These are phyloP conservation scores for Leishmania tarentolae DNA, from an alignment of 208 protist species.

Conservation along the genomic window DNA sequence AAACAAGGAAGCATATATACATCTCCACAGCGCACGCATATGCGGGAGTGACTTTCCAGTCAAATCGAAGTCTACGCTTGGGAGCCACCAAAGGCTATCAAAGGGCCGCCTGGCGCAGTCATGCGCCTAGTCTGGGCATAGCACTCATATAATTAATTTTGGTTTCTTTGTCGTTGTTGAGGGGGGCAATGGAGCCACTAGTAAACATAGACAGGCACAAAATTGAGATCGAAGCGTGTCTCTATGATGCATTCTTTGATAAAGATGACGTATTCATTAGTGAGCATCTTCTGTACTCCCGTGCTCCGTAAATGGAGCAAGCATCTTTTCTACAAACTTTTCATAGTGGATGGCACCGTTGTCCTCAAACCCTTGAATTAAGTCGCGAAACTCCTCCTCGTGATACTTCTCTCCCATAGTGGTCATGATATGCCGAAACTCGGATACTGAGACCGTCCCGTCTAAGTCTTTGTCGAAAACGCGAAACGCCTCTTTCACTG, in stretches of 20 bases:
- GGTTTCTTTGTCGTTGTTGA: neutral
- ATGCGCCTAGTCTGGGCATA: neutral
- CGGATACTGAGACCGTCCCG: slow-evolving; percentile 94
- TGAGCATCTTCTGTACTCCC: slow-evolving; percentile 50
- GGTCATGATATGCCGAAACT: slow-evolving; percentile 97
- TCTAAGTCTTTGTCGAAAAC: slow-evolving; percentile 97
- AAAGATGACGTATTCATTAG: slow-evolving; percentile 2
- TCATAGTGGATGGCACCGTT: slow-evolving; percentile 92
- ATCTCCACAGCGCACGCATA: neutral
- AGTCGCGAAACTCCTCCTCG: slow-evolving; percentile 93
- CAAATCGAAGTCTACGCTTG: neutral
- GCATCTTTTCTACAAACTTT: slow-evolving; percentile 89
- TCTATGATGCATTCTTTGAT: neutral
- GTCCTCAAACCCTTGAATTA: slow-evolving; percentile 93
- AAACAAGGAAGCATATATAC: neutral
- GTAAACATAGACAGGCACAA: slow-evolving; percentile 4
- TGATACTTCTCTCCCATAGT: slow-evolving; percentile 97
- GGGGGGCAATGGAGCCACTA: neutral
- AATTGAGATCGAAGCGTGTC: neutral
- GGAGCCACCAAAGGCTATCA: neutral
- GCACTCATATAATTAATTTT: neutral
- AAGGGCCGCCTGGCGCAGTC: neutral
- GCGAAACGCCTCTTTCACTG: slow-evolving; percentile 95
- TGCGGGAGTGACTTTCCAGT: neutral
- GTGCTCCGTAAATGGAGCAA: slow-evolving; percentile 90